Evolutionary conservation across 805 yeast species (phyloP).

Genomic region (Debaryomyces castellii): DNA sequence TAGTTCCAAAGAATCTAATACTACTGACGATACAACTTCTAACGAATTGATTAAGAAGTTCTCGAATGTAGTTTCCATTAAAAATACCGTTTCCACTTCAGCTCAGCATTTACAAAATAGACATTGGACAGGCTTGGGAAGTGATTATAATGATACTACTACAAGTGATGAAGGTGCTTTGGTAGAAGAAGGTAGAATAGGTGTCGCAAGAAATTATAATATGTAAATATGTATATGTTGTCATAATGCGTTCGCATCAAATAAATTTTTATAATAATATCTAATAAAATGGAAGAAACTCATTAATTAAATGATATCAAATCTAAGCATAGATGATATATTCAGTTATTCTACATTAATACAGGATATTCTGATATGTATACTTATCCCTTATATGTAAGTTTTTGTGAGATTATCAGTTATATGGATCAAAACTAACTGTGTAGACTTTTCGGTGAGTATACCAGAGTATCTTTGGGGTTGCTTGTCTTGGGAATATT

Average conservation of each 20-base stretch:
- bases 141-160: constrained; percentile 55
- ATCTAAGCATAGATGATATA: neutral
- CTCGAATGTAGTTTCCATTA: constrained; percentile 60
- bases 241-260: neutral
- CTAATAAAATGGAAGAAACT: neutral
- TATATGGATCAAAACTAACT: neutral
- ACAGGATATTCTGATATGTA: neutral
- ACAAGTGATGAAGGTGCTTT: constrained; percentile 63
- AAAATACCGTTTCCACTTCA: constrained; percentile 84
- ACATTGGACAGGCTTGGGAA: constrained; percentile 88
- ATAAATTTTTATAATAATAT: neutral
- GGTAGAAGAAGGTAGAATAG: constrained; percentile 79
- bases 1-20: constrained; percentile 35
- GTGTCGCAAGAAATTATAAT: constrained; percentile 87
- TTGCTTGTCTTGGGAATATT: neutral
- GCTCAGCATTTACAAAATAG: constrained; percentile 72
- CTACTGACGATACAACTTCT: constrained; percentile 11
- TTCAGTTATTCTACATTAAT: neutral
- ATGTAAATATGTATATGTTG: constrained; percentile 21
- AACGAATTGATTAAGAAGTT: constrained; percentile 54
- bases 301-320: neutral
- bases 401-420: neutral
- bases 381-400: neutral
- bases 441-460: neutral
- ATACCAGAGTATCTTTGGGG: neutral